Base-by-base conservation (phyloP, 225 moss, liverwort and hornwort species). In the Marchantia polymorpha region DNA sequence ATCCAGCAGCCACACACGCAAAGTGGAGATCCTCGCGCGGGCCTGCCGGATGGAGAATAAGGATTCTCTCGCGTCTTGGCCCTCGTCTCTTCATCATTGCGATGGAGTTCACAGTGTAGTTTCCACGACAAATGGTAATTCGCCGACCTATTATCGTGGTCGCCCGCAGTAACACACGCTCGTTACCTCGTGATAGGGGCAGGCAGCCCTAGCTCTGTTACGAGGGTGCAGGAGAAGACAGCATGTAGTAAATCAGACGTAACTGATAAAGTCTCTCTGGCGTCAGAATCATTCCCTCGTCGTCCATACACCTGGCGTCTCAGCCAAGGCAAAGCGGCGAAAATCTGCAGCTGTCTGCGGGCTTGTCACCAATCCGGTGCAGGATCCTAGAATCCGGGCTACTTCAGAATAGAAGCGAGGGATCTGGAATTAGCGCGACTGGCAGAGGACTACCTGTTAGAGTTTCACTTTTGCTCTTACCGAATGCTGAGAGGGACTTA, bases 1-100 rank as follows among this genome's bases (percentile, higher is more conserved):
- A 47, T 47, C n/a, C 71, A 50, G 71, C 48, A 72, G 49, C 71
- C 71, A 72, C 71, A 72, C 49, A 72, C 48, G 20, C 48, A n/a
- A 72, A 51, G 49, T 23, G 49, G 16, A 26, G 10, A 7, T 30
- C 10, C 29, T 10, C 27, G 0, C 25, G 26, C 65, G 65, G 12
- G 67, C 27, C 6, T 23, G 26, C 65, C 25, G 12, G 67, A 30
- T 29, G 13, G 8, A 14, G 6, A 67, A 13, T 67, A 3, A 12
- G 30, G 67, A 67, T 67, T 13, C 67, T 67, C 13, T 29, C 12
- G 27, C 13, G 14, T 12, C 19, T 56, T 56, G 19, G 4, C 56
- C 13, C 56, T 56, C 19, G 1, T 12, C 56, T 56, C 19, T 13
- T 56, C 56, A 13, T 12, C 56, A 13, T 13, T 0, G 26, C 61